Evolutionary conservation across 1,284 basidiomycete species (phyloP).

Genomic region (Ganoderma resinaceum): DNA sequence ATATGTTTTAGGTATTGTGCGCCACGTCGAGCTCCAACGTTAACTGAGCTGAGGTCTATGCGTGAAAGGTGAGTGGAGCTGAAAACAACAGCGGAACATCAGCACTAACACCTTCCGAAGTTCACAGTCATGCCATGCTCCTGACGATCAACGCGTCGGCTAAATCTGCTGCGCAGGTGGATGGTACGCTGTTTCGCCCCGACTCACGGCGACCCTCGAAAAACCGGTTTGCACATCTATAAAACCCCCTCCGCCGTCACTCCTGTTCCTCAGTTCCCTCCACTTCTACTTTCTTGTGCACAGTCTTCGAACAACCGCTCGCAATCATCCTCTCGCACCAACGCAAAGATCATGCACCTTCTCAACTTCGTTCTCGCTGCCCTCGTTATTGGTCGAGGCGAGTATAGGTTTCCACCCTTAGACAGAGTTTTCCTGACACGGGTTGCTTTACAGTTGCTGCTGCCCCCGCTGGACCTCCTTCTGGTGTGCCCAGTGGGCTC

Average conservation of each 20-base stretch:
- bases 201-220: neutral
- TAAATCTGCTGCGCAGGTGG: constrained; percentile 1
- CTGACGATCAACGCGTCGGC: neutral
- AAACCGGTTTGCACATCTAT: neutral
- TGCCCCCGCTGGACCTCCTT: neutral
- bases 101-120: neutral
- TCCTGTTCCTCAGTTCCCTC: neutral
- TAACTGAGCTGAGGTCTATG: neutral
- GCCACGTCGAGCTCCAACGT: neutral
- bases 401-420: neutral
- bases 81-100: neutral
- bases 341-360: constrained; percentile 8
- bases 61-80: neutral
- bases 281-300: neutral
- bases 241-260: neutral
- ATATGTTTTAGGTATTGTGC: neutral
- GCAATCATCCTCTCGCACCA: neutral
- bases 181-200: neutral
- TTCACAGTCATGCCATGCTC: neutral
- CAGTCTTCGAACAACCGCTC: neutral
- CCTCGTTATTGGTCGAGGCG: constrained; percentile 5
- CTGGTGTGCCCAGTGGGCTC: neutral
- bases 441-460: neutral
- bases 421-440: neutral
- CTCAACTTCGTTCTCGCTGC: constrained; percentile 11